phyloP scores from a whole-genome alignment of 2,329 filamentous ascomycete species.

The Biscogniauxia sp. region DNA sequence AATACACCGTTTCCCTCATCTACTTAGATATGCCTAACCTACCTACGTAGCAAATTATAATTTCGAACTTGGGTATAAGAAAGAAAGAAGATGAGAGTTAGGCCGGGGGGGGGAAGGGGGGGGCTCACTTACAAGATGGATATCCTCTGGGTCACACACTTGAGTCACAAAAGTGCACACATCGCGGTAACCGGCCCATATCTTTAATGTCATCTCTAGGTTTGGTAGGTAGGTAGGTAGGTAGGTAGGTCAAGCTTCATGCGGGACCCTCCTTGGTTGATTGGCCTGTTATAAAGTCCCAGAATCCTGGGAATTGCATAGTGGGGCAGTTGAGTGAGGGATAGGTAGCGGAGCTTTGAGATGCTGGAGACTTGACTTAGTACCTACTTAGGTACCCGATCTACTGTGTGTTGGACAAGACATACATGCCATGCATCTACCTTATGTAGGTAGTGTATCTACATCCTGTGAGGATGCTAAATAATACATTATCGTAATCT shows the following conservation, averaged over 20 bases:
- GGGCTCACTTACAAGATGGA: background rate
- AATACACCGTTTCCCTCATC: too few relatives aligned
- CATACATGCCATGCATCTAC: too few relatives aligned
- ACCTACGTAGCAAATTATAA: too few relatives aligned
- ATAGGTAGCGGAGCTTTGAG: background rate
- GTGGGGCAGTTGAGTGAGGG: background rate
- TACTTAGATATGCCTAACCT: background rate
- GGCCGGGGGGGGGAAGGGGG: too few relatives aligned
- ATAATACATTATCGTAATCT: too few relatives aligned
- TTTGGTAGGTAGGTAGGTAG: too few relatives aligned
- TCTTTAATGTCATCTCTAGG: too few relatives aligned
- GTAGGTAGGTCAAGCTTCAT: too few relatives aligned
- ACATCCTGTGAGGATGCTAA: too few relatives aligned
- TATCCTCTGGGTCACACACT: background rate
- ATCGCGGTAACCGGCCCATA: background rate
- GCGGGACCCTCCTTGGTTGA: background rate
- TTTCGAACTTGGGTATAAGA: background rate
- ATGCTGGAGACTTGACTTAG: background rate
- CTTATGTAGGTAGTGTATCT: too few relatives aligned
- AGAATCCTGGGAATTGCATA: slow-evolving; percentile 1
- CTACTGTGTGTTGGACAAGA: too few relatives aligned
- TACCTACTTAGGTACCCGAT: too few relatives aligned
- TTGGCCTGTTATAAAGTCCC: background rate
- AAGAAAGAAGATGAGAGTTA: background rate
- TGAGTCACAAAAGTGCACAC: background rate